Evolutionary conservation across 768 basidiomycete genomes (phyloP).

Genomic region (Russula ochroleuca): DNA sequence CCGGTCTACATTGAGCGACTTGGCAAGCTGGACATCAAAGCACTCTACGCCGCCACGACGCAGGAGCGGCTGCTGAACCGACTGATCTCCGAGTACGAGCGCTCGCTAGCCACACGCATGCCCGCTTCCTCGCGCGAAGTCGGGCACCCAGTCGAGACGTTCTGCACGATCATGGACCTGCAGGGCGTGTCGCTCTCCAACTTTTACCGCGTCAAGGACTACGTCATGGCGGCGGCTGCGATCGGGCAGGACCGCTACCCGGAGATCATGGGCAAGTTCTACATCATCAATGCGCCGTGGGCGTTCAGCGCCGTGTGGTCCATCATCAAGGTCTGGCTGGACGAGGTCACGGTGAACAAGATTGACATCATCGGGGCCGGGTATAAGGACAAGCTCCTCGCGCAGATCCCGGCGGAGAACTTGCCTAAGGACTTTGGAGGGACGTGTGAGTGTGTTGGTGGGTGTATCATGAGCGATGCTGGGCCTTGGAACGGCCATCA

Average conservation of each 20-base stretch:
- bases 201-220: conserved; percentile 92
- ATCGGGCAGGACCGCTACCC: conserved; percentile 93
- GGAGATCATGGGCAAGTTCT: conserved; percentile 96
- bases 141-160: conserved; percentile 92
- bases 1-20: conserved; percentile 94
- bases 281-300: conserved; percentile 97
- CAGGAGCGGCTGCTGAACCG: conserved; percentile 84
- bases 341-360: conserved; percentile 92
- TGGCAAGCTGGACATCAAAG: conserved; percentile 81
- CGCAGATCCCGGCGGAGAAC: conserved; percentile 81
- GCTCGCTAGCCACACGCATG: conserved; percentile 72
- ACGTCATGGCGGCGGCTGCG: conserved; percentile 65
- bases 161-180: conserved; percentile 96
- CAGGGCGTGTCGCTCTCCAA: conserved; percentile 59
- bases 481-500: conserved; percentile 75
- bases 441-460: conserved; percentile 65
- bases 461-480: conserved; percentile 83
- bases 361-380: conserved; percentile 78
- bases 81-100: conserved; percentile 92
- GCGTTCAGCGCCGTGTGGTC: conserved; percentile 85
- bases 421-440: conserved; percentile 87
- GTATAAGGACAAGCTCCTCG: conserved; percentile 72
- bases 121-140: conserved; percentile 67
- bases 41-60: conserved; percentile 77
- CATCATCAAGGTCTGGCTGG: conserved; percentile 89